Percentiles rank a stretch among this genome's conserved stretches.
Conservation (phyloP, 1,284 basidiomycete genomes). For the Coriolopsis trogii region DNA sequence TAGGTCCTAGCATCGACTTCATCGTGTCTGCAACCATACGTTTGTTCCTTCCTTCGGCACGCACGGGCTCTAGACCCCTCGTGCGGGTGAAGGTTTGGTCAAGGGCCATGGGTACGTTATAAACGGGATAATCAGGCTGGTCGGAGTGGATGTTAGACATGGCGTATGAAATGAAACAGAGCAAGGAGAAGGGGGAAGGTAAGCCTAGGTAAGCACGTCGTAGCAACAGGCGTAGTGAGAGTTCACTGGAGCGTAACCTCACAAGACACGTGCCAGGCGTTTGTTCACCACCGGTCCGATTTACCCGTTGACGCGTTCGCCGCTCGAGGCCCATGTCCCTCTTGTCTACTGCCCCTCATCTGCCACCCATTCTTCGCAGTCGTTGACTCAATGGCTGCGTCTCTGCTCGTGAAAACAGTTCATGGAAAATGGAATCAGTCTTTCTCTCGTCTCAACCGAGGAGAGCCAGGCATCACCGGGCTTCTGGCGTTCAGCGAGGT, state of each 20-base stretch:
- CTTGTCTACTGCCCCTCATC: too few species aligned
- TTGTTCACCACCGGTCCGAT: too few species aligned
- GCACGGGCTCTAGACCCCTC: neutral
- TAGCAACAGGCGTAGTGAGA: too few species aligned
- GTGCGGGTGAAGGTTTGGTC: neutral
- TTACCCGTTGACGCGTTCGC: too few species aligned
- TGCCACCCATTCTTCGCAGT: neutral
- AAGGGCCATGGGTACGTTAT: slow-evolving; percentile 10
- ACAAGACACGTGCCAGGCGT: too few species aligned
- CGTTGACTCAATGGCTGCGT: slow-evolving; percentile 15
- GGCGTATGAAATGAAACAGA: too few species aligned
- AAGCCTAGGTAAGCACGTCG: too few species aligned
- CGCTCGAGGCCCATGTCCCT: too few species aligned
- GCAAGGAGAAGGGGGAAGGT: too few species aligned
- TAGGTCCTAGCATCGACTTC: neutral
- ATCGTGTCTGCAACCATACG: neutral
- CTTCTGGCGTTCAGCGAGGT: slow-evolving; percentile 69
- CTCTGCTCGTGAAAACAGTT: slow-evolving; percentile 50
- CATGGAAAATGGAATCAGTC: slow-evolving; percentile 74
- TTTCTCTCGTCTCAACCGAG: slow-evolving; percentile 65
- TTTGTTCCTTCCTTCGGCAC: neutral
- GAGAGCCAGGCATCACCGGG: slow-evolving; percentile 65
- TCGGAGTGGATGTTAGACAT: neutral
- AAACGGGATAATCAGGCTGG: too few species aligned
- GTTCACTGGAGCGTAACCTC: too few species aligned